Conservation (phyloP, 805 yeast genomes). For the Zygoascus tannicola region DNA sequence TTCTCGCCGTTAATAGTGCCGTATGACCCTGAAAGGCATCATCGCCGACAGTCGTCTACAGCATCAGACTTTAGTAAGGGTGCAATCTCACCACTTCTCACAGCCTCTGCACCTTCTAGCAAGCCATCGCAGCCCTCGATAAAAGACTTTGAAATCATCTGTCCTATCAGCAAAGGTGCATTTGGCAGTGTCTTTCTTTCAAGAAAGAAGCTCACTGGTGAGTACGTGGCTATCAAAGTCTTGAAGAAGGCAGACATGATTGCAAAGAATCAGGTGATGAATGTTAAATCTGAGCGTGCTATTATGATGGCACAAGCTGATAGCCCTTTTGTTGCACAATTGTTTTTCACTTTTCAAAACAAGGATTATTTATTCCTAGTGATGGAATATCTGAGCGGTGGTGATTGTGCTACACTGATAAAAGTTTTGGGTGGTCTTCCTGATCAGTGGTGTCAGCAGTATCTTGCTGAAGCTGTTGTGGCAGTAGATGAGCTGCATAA, state of each 20-base stretch:
- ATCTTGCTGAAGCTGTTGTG: constrained; percentile 80
- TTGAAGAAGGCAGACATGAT: constrained; percentile 91
- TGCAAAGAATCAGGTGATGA: constrained; percentile 90
- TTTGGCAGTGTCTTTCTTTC: constrained; percentile 93
- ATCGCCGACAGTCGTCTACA: constrained; percentile 24
- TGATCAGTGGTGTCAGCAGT: constrained; percentile 70
- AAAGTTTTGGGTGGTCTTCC: constrained; percentile 77
- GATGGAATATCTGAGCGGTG: constrained; percentile 95
- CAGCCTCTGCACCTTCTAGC: constrained; percentile 38
- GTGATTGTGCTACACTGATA: constrained; percentile 83
- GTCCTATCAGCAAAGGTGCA: constrained; percentile 95
- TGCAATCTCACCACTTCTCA: constrained; percentile 72
- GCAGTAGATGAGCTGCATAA: constrained; percentile 86
- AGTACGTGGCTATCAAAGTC: constrained; percentile 89
- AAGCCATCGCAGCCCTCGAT: constrained; percentile 61
- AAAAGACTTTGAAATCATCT: constrained; percentile 78
- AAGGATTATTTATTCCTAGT: constrained; percentile 80
- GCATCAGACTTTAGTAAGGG: constrained; percentile 35
- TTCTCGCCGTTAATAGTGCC: constrained; percentile 47
- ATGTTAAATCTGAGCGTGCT: constrained; percentile 90
- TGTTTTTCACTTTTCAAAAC: constrained; percentile 83
- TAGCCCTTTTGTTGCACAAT: constrained; percentile 84
- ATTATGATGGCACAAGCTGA: constrained; percentile 97
- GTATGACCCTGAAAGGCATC: constrained; percentile 31
- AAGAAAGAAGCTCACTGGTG: constrained; percentile 77